Evolutionary conservation across 2,329 filamentous ascomycete genomes (phyloP), one percentile per base, ranked within the genome.

Genomic region (Nemania serpens): DNA sequence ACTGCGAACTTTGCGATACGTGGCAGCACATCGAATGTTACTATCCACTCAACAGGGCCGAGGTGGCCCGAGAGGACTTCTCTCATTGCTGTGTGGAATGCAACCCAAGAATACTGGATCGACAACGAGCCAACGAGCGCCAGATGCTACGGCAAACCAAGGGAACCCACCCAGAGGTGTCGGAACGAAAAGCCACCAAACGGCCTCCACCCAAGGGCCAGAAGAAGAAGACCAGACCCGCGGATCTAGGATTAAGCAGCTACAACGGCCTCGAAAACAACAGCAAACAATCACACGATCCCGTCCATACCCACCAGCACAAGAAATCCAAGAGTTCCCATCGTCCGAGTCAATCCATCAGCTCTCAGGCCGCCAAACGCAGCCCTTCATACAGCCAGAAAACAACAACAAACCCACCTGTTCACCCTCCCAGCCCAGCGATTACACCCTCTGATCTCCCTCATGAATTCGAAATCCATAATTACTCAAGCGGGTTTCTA

Each of bases 1-100:
- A 93, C 77, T 99, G 95, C 82, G 95, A 98, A 75, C 86, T 84
- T 61, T 99, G 95, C 82, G 91, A 97, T 75, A 95, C 93, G 51
- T 99, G 95, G 95, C 95, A 99, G 78, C 95, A 99, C 77, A 96
- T 97, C 71, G 89, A 93, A 74, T 99, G 95, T 78, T 98, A 96
- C 78, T 98, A 98, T 75, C 86, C 86, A 20, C 76, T 85, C 66
- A 91, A 91, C 69, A 84, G 86, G 73, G 84, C 88, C 75, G 82
- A 91, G 81, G 83, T 90, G 78, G 78, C 93, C 75, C 77, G 89
- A 81, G 82, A 86, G 61, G 83, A 87, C 70, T 90, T 89, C 71
- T 82, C 91, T 58, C 94, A 99, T 79, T 91, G 89, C 58, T 99
- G 95, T 79, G 87, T 88, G 70, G 92, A 97, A 70, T 99, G 95